Conservation (phyloP, 352 stramenopile species). For the Pythium volutum region DNA sequence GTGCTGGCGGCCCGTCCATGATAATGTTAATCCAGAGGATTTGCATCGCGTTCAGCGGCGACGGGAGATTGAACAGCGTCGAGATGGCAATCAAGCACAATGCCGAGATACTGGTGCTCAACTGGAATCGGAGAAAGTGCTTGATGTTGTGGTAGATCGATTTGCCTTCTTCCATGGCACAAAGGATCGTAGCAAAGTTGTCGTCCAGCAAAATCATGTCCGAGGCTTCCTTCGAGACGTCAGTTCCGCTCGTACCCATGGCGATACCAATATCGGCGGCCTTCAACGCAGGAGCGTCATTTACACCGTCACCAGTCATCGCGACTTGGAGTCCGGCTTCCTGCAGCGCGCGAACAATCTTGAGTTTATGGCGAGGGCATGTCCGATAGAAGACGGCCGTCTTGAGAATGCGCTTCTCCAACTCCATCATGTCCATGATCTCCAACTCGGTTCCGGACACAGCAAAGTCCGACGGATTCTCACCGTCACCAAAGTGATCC, state of each 20-base stretch:
- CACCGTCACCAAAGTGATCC: constrained; percentile 41
- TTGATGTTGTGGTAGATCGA: constrained; percentile 97
- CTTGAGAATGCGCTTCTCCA: constrained; percentile 82
- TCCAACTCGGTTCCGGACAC: constrained; percentile 90
- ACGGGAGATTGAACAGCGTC: constrained; percentile 60
- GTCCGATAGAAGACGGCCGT: constrained; percentile 96
- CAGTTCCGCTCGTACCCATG: constrained; percentile 97
- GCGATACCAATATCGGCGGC: constrained; percentile 95
- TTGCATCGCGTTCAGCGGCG: constrained; percentile 93
- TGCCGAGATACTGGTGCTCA: constrained; percentile 94
- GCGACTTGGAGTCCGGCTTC: constrained; percentile 84
- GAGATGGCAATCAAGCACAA: constrained; percentile 78
- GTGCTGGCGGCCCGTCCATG: constrained; percentile 91
- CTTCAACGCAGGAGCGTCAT: constrained; percentile 98
- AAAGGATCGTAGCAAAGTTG: constrained; percentile 96
- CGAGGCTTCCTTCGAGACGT: constrained; percentile 97
- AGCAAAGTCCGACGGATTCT: constrained; percentile 41
- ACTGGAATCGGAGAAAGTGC: constrained; percentile 96
- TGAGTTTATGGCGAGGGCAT: constrained; percentile 94
- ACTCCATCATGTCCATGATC: constrained; percentile 80
- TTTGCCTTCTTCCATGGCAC: constrained; percentile 93
- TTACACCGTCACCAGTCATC: constrained; percentile 99
- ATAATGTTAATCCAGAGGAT: constrained; percentile 99
- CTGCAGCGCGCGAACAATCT: constrained; percentile 94
- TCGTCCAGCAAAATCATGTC: constrained; percentile 98